These are phyloP conservation scores for Beauveria scarabaeidicola DNA, from an alignment of 2,329 filamentous ascomycete genomes.

Conservation along the genomic window DNA sequence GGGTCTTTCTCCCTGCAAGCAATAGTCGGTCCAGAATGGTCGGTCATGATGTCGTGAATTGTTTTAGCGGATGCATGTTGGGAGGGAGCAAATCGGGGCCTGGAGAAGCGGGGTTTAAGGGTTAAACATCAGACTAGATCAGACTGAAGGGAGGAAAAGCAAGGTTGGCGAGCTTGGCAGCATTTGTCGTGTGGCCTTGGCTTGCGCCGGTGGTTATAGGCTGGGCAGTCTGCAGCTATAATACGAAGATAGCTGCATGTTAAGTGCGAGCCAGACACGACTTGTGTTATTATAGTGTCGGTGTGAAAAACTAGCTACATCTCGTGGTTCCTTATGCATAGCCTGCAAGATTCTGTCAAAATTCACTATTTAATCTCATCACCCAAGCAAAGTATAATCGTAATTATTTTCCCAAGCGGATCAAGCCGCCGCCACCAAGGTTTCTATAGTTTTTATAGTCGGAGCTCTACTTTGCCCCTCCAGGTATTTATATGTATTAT, in stretches of 20 bases:
- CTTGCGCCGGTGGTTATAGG: background rate
- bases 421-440: too few relatives aligned
- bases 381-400: too few relatives aligned
- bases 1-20: background rate
- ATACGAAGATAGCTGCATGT: background rate
- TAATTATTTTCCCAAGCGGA: too few relatives aligned
- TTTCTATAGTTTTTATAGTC: too few relatives aligned
- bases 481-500: too few relatives aligned
- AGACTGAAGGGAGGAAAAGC: background rate
- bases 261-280: too few relatives aligned
- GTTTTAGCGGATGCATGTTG: background rate
- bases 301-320: background rate
- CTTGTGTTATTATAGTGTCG: background rate
- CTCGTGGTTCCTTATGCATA: too few relatives aligned
- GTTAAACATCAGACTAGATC: background rate
- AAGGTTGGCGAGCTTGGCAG: background rate
- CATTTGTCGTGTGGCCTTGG: background rate
- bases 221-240: background rate
- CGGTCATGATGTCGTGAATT: slow-evolving; percentile 6
- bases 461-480: too few relatives aligned
- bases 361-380: too few relatives aligned
- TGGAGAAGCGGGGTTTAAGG: background rate
- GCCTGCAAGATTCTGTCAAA: too few relatives aligned
- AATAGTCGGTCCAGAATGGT: background rate
- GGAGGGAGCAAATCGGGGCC: background rate